Evolutionary conservation across 2,329 filamentous ascomycete species (phyloP), one percentile per base, ranked within the genome.

Genomic region (Kalmusia sp.): DNA sequence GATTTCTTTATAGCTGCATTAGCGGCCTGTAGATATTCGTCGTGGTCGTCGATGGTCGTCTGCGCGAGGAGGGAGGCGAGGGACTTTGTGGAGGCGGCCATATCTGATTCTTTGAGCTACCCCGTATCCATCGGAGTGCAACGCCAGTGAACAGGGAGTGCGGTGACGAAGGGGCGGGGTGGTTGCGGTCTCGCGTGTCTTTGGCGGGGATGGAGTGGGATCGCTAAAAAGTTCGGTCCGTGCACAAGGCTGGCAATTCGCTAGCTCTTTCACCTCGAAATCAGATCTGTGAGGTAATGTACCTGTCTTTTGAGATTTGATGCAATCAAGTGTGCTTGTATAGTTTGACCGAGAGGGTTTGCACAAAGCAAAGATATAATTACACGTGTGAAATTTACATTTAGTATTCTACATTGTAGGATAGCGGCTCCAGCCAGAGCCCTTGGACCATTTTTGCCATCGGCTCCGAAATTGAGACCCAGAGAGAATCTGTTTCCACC

Each of bases 1-100:
- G 80, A 82, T 53, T 82, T 82, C 67, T 84, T 81, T 40, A 88
- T 76, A 0, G 77, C 75, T 28, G 76, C 78, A 67, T 87, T 82
- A 61, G 86, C 83, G 51, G 83, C 80, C 64, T 85, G 86, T 56
- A 95, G 84, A 46, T 90, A 79, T 73, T 93, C 87, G 40, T 89
- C 84, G 73, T 93, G 88, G 77, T 95, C 90, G 55, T 85, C 80
- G 64, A 88, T 82, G 49, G 81, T 78, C 27, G 82, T 77, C 61
- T 80, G 81, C 67, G 83, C 79, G 54, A 88, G 77, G 52, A 88
- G 78, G 53, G 80, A 77, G 57, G 80, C 76, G 51, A 88, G 76
- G 44, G 79, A 78, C 76, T 73, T 71, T 65, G 55, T 58, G 33
- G 69, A 75, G 41, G 75, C 65, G 62, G 79, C 68, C 75, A 78